phyloP scores from a whole-genome alignment of 805 yeast species.

The Yarrowia sp. region DNA sequence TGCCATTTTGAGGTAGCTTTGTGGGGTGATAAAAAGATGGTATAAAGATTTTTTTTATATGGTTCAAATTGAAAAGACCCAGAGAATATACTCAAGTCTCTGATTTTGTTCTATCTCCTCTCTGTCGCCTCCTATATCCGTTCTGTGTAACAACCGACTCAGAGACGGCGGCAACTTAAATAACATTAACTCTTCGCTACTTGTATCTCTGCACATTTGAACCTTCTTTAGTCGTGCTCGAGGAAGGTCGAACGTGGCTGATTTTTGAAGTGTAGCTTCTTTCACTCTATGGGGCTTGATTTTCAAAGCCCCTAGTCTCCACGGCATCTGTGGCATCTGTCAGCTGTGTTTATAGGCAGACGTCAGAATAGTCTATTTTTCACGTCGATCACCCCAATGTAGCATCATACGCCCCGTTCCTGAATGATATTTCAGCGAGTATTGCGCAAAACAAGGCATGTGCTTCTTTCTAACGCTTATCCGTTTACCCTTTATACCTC shows the following conservation, averaged over 20 bases:
- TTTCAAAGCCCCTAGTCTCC: neutral
- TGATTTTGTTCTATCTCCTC: too few species aligned
- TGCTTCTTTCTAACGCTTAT: neutral
- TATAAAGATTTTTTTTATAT: neutral
- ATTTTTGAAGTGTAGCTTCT: neutral
- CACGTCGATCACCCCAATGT: neutral
- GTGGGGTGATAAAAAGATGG: neutral
- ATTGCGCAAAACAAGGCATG: neutral
- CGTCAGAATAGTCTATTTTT: neutral
- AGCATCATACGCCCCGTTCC: neutral
- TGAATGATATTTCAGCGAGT: neutral
- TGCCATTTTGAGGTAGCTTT: neutral
- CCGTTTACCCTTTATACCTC: neutral
- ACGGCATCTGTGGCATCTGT: neutral
- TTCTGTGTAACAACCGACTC: slow-evolving; percentile 2
- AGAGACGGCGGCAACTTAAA: slow-evolving; percentile 7
- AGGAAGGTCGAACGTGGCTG: neutral
- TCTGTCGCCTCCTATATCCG: neutral
- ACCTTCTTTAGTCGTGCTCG: neutral
- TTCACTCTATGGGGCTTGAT: neutral
- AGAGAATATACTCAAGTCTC: neutral
- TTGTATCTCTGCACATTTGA: neutral
- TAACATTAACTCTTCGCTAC: neutral
- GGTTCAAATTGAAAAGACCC: neutral
- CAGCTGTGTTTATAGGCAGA: neutral